Percentiles rank a stretch among this genome's conserved stretches.
Evolutionary conservation across 352 stramenopile genomes (phyloP).

Genomic region (Ophiocytium majus): DNA sequence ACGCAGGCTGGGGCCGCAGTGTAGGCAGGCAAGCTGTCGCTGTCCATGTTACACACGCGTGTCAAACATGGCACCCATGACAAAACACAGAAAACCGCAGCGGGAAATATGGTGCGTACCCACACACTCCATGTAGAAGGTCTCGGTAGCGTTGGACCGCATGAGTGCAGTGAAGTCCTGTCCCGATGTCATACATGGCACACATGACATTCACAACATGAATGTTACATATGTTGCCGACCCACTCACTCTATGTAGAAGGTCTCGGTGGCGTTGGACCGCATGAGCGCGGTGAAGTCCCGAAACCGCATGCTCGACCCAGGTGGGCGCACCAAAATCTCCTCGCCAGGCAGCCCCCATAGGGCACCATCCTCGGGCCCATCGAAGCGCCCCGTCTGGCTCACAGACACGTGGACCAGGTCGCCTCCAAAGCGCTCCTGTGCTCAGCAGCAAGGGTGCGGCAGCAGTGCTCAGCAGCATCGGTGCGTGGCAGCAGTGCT

Average conservation of each 20-base stretch:
- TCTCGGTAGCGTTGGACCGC: slow-evolving; percentile 33
- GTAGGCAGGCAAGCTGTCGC: too few species aligned
- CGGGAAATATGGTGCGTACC: too few species aligned
- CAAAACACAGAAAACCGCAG: too few species aligned
- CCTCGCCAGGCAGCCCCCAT: slow-evolving; percentile 46
- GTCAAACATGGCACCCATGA: too few species aligned
- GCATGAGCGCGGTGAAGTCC: slow-evolving; percentile 44
- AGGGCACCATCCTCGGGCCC: slow-evolving; percentile 47
- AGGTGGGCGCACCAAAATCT: slow-evolving; percentile 52
- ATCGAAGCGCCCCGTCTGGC: slow-evolving; percentile 42
- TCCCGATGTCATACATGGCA: too few species aligned
- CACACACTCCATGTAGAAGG: slow-evolving; percentile 51
- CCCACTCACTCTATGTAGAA: slow-evolving; percentile 53
- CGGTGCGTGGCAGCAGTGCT: too few species aligned
- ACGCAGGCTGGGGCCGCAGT: too few species aligned
- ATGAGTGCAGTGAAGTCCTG: slow-evolving; percentile 47
- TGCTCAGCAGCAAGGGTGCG: neutral
- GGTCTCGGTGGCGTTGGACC: slow-evolving; percentile 37
- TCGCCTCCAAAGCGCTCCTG: slow-evolving; percentile 19
- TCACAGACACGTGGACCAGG: slow-evolving; percentile 24
- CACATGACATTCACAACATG: too few species aligned
- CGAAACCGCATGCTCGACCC: slow-evolving; percentile 47
- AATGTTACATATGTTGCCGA: too few species aligned
- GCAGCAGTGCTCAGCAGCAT: too few species aligned
- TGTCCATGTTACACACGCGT: too few species aligned